Evolutionary conservation across 139 green algal species (phyloP), one percentile per base, ranked within the genome.

Genomic region (Microglena sp.): DNA sequence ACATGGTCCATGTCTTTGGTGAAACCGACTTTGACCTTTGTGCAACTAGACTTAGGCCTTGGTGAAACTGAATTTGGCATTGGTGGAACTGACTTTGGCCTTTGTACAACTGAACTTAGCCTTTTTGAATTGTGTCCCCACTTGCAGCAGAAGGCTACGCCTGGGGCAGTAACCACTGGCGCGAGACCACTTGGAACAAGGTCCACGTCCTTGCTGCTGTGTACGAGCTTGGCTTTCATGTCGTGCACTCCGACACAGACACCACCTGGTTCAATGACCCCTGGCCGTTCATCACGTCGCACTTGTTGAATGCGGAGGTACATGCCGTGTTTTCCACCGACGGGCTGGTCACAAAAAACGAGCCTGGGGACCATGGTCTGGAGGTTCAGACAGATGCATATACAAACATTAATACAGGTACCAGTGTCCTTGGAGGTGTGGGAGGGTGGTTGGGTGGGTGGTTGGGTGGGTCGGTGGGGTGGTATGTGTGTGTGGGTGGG

Each of bases 391-490:
- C 74, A 22, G 57, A 34, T 11, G 64, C 68, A 0, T 55, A 68
- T 30, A 54, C 56, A 6, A 76, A 73, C 74, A 80, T 80, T 34
- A 80, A 80, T 65, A 80, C 74, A 40, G 71, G 70, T 63, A n/a
- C n/a, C n/a, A n/a, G n/a, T n/a, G n/a, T n/a, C n/a, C n/a, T n/a
- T n/a, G n/a, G n/a, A 33, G 7, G 15, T 60, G 54, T n/a, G n/a
- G n/a, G n/a, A n/a, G n/a, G n/a, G n/a, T n/a, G n/a, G n/a, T n/a
- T n/a, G n/a, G n/a, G n/a, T n/a, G n/a, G n/a, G n/a, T n/a, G n/a
- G n/a, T n/a, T n/a, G n/a, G n/a, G n/a, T n/a, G n/a, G n/a, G n/a
- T n/a, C n/a, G n/a, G n/a, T n/a, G n/a, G n/a, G n/a, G n/a, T n/a
- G n/a, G n/a, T n/a, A n/a, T n/a, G n/a, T n/a, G n/a, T n/a, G n/a